Evolutionary conservation across 2,329 filamentous ascomycete species (phyloP), one percentile per base, ranked within the genome.

Genomic region (Colletotrichum godetiae): DNA sequence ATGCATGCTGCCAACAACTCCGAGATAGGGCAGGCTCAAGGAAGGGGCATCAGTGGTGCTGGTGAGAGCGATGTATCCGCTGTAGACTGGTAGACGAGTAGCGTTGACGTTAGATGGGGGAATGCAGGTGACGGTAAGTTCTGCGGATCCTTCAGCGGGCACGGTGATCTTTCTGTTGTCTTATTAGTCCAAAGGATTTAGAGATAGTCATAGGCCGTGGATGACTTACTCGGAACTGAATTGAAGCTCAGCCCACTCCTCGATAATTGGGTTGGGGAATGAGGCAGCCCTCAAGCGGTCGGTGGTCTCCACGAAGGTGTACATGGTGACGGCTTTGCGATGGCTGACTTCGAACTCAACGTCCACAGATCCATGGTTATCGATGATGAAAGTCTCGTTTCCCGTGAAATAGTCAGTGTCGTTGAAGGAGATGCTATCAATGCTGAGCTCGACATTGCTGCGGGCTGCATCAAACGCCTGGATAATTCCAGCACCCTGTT

Each of bases 401-500:
- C 83, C 79, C 52, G 80, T 78, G 72, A 91, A 87, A 82, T 92
- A 79, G 75, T 89, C 88, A 0, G 90, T 90, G 77, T 92, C 91
- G 77, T 92, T 92, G 81, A 92, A 92, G 3, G 88, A 86, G 19
- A 93, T 80, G 78, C 87, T 89, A 12, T 87, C 87, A 6, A 85
- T 86, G 76, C 86, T 87, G n/a, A 92, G 81, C 8, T 88, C 78
- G 2, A 87, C 87, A 2, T 85, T 89, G 13, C 87, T 83, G 73
- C 88, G 86, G 5, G 90, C 88, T 3, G 90, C 89, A 72, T 91
- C 88, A 74, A 88, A 88, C 2, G 89, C 90, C 75, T 91, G 88
- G 58, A 92, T 81, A 8, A 92, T 81, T 53, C 91, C 91, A 27
- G 82, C 87, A 12, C 91, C 91, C 76, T 92, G 89, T 77, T 93